Conservation (phyloP, 2,329 filamentous ascomycete species). For the Xylaria polymorpha region DNA sequence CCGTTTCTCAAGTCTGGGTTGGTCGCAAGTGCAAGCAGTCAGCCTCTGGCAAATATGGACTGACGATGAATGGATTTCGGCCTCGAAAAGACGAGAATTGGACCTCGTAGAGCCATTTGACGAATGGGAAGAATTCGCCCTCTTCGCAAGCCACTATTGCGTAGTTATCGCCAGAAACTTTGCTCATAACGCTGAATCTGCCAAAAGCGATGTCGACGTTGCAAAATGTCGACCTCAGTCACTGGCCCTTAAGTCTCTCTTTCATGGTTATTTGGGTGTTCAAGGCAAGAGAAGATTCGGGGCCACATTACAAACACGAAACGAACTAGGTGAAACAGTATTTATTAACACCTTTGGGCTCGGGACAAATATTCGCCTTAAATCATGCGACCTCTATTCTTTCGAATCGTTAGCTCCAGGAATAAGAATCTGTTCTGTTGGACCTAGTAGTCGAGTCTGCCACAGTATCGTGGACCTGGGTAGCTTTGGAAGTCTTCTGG, state of each 20-base stretch:
- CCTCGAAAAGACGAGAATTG: conserved; percentile 68
- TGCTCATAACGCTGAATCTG: conserved; percentile 3
- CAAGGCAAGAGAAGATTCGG: conserved; percentile 70
- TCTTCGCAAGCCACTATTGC: conserved; percentile 88
- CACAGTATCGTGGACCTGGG: conserved; percentile 78
- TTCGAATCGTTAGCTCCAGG: conserved; percentile 47
- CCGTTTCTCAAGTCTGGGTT: conserved; percentile 78
- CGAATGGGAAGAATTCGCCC: conserved; percentile 93
- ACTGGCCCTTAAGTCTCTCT: conserved; percentile 43
- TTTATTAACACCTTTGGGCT: conserved; percentile 59
- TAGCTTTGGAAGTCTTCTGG: conserved; percentile 69
- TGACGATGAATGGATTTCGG: conserved; percentile 71
- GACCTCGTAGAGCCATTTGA: conserved; percentile 86
- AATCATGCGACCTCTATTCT: conserved; percentile 64
- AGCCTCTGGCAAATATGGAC: conserved; percentile 89
- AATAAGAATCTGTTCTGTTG: conserved; percentile 40
- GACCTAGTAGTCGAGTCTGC: conserved; percentile 71
- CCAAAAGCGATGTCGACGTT: background rate
- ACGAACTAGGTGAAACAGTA: conserved; percentile 56
- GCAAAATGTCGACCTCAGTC: conserved; percentile 21
- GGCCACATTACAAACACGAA: conserved; percentile 59
- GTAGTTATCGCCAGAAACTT: conserved; percentile 72
- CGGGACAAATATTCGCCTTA: conserved; percentile 58
- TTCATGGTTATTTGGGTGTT: conserved; percentile 53
- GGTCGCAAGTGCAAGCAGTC: conserved; percentile 69